Evolutionary conservation across 805 yeast species (phyloP), one percentile per base, ranked within the genome.

Genomic region (Soucietia sequanensis): DNA sequence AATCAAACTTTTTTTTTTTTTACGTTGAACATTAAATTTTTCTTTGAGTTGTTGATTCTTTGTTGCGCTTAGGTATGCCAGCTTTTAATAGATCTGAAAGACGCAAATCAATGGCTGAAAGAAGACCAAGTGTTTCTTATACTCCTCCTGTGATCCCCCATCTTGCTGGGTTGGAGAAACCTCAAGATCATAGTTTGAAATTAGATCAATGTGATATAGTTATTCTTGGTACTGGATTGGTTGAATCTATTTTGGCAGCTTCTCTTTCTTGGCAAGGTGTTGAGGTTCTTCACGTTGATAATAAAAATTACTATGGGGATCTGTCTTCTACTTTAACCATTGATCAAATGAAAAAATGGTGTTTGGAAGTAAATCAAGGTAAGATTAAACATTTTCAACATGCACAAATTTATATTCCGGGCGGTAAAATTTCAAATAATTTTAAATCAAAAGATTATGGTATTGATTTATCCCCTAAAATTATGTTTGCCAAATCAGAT

Each of bases 241-340:
- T 81, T 2, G 96, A 93, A 58, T 78, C 88, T 46, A 80, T 93
- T 9, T 62, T 89, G 31, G 96, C 98, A 0, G 95, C 97, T 9
- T 91, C 97, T 0, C 70, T 93, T 30, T 84, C 97, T 9, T 93
- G 99, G 98, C 96, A 88, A 50, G 99, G 99, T n/a, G 80, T 93
- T n/a, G 80, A 75, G 44, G 97, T 93, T 6, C 66, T 93, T 28
- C 99, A 93, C 54, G 78, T 93, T 20, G 99, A 93, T 58, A 69
- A 80, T 27, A 84, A 89, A 53, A 72, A 78, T 19, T 82, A 86
- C 56, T 93, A 93, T 52, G 99, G 99, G 14, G 98, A 90, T 56
- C 74, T 83, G 23, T 74, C 82, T 32, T 89, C 97, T 5, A 85
- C 96, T 3, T 63, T 93, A 33, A 84, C 95, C 14, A 76, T 89